Base-by-base conservation (phyloP, 2,329 filamentous ascomycete species). In the Gaeumannomyces sp. region DNA sequence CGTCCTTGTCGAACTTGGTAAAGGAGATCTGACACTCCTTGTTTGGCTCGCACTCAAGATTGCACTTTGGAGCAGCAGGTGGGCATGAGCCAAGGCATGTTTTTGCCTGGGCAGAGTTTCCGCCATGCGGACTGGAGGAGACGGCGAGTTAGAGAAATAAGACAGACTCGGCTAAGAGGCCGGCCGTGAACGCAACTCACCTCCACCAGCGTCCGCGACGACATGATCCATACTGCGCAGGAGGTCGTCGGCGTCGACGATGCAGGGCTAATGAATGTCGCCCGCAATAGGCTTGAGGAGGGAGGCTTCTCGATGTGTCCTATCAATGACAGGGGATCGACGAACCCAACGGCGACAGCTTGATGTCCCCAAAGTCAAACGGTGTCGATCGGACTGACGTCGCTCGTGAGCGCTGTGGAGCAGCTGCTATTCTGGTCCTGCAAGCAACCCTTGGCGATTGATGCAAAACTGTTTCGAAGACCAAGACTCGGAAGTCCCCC, bases 11-110 rank as follows among this genome's bases (percentile, higher is more conserved):
- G 71, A 83, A 85, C 60, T 75, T 77, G 59, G 78, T 69, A 8
- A 80, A 72, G 8, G 78, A 80, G 64, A 79, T 79, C 65, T 78
- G 75, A 68, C 84, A 86, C 59, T 71, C 75, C 65, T 81, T 72
- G 29, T 74, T 75, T 1, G 72, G 65, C 13, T 69, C 69, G 68
- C 83, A 86, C 3, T 69, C 61, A 7, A 83, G 83, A 6, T 19
- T 16, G 27, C 61, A 62, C 19, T 45, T 45, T 5, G 28, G 38
- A 19, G 38, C 59, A 10, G 61, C 3, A 19, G n/a, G 4, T 28
- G 61, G 61, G 28, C 61, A 62, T n/a, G 25, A 28, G 14, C 2
- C 50, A 27, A 31, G 59, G 29, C 59, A 60, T n/a, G 22, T 73
- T 74, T 73, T 63, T 77, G 74, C 71, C 81, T 76, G 53, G 73